Base-by-base conservation (phyloP, 139 green algal genomes). In the Tetradesmus obliquus region DNA sequence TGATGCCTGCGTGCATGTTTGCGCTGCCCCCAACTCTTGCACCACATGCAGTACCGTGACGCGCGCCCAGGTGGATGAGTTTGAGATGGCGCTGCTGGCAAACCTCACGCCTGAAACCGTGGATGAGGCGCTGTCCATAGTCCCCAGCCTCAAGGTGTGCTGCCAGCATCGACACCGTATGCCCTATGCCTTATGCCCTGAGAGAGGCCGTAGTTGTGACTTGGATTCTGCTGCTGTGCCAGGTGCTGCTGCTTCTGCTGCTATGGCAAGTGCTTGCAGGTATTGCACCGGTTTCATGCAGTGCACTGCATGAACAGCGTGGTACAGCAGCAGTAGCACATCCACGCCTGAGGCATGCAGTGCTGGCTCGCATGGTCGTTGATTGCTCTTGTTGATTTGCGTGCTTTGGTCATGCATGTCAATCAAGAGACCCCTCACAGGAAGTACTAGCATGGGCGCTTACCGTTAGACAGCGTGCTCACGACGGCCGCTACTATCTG, bases 31-130 rank as follows among this genome's bases (percentile, higher is more conserved):
- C n/a, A n/a, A n/a, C n/a, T n/a, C n/a, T n/a, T n/a, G n/a, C n/a
- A n/a, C n/a, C n/a, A 13, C n/a, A 8, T 89, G 53, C 88, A 95
- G 93, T 66, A 15, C 84, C 5, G 72, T 95, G 8, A 66, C 60
- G 4, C 17, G 85, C 15, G 55, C 58, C 1, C 58, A 82, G n/a
- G n/a, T 96, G 8, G 69, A 93, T 10, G 91, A 95, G 79, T 72
- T 91, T 88, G 94, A 96, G 89, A 62, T 94, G 79, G 94, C 76
- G 0, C 22, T 94, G 22, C 84, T 96, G 58, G 81, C 86, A 4
- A 96, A 92, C 82, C 86, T 96, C 53, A 57, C 79, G 5, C 84
- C 92, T 4, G 79, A 88, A 51, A 95, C 82, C 15, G 89, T 82
- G 8, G 91, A 94, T 5, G 94, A 96, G 55, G 94, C 93, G 5